Base-by-base conservation (phyloP, 2,329 filamentous ascomycete species). In the Fusarium virguliforme region DNA sequence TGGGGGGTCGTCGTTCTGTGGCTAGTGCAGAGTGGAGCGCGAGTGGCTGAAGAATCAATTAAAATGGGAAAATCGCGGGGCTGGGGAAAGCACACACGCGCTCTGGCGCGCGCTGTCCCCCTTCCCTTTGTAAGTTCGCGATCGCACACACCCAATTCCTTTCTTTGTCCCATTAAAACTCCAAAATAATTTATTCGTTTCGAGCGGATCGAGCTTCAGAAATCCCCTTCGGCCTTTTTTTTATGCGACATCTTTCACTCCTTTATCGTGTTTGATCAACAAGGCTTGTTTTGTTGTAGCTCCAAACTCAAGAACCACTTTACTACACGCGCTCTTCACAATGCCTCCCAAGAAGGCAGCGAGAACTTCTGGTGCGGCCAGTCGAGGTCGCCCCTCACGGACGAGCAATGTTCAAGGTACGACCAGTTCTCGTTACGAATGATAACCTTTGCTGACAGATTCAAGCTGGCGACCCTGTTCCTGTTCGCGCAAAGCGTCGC, bases 401-500 rank as follows among this genome's bases (percentile, higher is more conserved):
- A 81, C 83, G 62, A 79, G 84, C 74, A 77, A 81, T 70, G 77
- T 84, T 32, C 81, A 84, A 75, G 81, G 84, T 85, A 77, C n/a
- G 55, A 15, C 10, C 10, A 8, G 15, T 10, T 30, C n/a, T 48
- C n/a, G 4, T 30, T 1, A 6, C 30, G 5, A 18, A 15, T 13
- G 3, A 10, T 26, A 13, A 40, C 6, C 4, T 9, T 32, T 78
- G 70, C 80, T 78, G 59, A 65, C 67, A 22, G n/a, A 30, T 13
- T 62, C 38, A 67, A 94, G 92, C 92, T 75, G 92, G 92, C 65
- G 92, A 94, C 75, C 92, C 92, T 32, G 83, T 93, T 50, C 92
- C 92, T 1, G 84, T 87, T 64, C 83, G 82, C 64, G 86, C 86
- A 72, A 89, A 86, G 72, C 87, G 87, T 71, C 88, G 92, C 72